A percentile compares a stretch with the other conserved stretches of the same genome.
Conservation (phyloP, 192 early-diverging fungal genomes). For the Backusella liffmaniae region DNA sequence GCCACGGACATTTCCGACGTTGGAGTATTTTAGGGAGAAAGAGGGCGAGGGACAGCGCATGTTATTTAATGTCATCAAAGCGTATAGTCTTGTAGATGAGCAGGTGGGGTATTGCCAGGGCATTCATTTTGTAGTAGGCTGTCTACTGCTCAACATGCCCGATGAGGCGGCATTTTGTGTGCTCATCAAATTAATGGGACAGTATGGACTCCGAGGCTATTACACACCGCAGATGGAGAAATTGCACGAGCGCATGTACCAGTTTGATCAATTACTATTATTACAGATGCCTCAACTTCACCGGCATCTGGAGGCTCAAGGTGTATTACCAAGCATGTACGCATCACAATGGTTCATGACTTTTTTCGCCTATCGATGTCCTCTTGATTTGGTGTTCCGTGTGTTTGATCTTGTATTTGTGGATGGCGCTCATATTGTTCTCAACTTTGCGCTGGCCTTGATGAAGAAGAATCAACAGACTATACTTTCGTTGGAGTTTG, state of each 20-base stretch:
- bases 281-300: slow-evolving; percentile 77
- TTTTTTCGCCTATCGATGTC: slow-evolving; percentile 96
- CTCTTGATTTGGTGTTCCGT: slow-evolving; percentile 83
- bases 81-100: slow-evolving; percentile 87
- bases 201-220: slow-evolving; percentile 85
- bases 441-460: slow-evolving; percentile 87
- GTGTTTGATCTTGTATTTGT: slow-evolving; percentile 93
- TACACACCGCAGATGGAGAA: slow-evolving; percentile 91
- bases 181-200: slow-evolving; percentile 84
- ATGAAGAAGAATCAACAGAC: slow-evolving; percentile 77
- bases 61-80: slow-evolving; percentile 89
- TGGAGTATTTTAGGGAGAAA: slow-evolving; percentile 70
- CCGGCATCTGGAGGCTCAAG: slow-evolving; percentile 80
- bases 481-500: slow-evolving; percentile 83
- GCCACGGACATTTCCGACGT: slow-evolving; percentile 87
- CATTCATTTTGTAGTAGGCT: slow-evolving; percentile 90
- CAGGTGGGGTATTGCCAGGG: slow-evolving; percentile 99
- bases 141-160: slow-evolving; percentile 94
- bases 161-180: slow-evolving; percentile 96
- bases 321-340: slow-evolving; percentile 88
- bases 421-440: slow-evolving; percentile 82
- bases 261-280: slow-evolving; percentile 84
- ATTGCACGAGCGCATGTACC: slow-evolving; percentile 83
- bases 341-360: slow-evolving; percentile 99
- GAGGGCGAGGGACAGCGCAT: slow-evolving; percentile 82